Conservation (phyloP, 73 alveolate species). For the Strombidium stylifer region DNA sequence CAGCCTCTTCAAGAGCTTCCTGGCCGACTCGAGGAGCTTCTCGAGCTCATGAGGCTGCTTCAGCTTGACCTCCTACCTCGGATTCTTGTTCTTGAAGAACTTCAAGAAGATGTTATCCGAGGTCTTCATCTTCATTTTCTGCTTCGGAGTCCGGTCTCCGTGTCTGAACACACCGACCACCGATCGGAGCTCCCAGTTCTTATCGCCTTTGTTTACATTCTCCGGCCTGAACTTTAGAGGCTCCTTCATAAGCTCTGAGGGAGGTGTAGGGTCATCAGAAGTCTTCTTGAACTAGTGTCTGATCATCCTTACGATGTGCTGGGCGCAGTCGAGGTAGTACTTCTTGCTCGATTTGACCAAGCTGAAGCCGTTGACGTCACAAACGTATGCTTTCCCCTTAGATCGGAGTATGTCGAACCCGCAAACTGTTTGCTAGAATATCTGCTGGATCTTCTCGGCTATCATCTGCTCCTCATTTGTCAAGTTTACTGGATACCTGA, state of each 20-base stretch:
- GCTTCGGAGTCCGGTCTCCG: slow-evolving; percentile 96
- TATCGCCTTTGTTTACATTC: slow-evolving; percentile 42
- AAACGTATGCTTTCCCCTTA: slow-evolving; percentile 92
- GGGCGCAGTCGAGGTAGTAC: slow-evolving; percentile 46
- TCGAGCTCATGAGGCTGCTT: slow-evolving; percentile 66
- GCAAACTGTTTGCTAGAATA: slow-evolving; percentile 92
- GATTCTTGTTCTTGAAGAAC: slow-evolving; percentile 73
- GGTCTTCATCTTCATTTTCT: slow-evolving; percentile 93
- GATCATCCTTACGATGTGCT: slow-evolving; percentile 39
- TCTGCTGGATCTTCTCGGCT: slow-evolving; percentile 86
- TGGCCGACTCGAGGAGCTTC: slow-evolving; percentile 60
- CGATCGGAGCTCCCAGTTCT: slow-evolving; percentile 93
- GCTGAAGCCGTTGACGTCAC: slow-evolving; percentile 98
- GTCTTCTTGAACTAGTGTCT: slow-evolving; percentile 2
- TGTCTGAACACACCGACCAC: slow-evolving; percentile 97
- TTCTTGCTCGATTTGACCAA: slow-evolving; percentile 71
- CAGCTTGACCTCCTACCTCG: slow-evolving; percentile 67
- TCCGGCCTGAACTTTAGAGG: slow-evolving; percentile 10
- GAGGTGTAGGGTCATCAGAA: slow-evolving; percentile 22
- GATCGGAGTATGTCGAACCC: slow-evolving; percentile 97
- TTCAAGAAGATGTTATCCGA: slow-evolving; percentile 64
- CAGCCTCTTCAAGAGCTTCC: slow-evolving; percentile 12
- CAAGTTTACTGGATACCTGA: slow-evolving; percentile 95
- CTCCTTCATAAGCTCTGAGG: neutral
- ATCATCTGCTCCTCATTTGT: slow-evolving; percentile 92